phyloP scores from a whole-genome alignment of 2,329 filamentous ascomycete genomes.

The Plenodomus tracheiphilus region DNA sequence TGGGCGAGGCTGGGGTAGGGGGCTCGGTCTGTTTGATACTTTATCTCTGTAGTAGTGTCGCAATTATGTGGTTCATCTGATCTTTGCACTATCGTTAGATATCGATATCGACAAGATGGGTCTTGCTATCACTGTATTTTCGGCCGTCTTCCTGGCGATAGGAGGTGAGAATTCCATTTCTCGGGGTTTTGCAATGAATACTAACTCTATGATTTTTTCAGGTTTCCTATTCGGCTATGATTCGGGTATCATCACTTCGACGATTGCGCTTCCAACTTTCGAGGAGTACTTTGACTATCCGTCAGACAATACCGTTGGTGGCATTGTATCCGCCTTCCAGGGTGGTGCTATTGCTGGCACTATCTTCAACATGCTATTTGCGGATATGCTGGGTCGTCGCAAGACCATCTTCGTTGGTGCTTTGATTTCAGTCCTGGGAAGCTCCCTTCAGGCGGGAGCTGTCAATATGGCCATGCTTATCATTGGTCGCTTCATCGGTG shows the following conservation, averaged over 20 bases:
- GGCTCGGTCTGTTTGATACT: not conserved
- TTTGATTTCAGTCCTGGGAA: slow-evolving; percentile 38
- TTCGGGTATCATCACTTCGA: slow-evolving; percentile 39
- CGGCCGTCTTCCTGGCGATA: slow-evolving; percentile 21
- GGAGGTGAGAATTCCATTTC: too few relatives aligned
- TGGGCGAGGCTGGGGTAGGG: too few relatives aligned
- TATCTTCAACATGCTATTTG: slow-evolving; percentile 26
- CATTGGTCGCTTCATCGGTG: slow-evolving; percentile 55
- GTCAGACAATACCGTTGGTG: slow-evolving; percentile 27
- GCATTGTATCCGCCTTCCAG: slow-evolving; percentile 45
- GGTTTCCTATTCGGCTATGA: slow-evolving; percentile 38
- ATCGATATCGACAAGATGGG: slow-evolving; percentile 13
- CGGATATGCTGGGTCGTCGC: slow-evolving; percentile 4
- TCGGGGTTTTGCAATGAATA: too few relatives aligned
- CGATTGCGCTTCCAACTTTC: slow-evolving; percentile 34
- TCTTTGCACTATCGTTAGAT: slow-evolving; percentile 2
- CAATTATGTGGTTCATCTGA: too few relatives aligned
- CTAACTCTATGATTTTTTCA: not conserved
- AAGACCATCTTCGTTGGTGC: slow-evolving; percentile 42
- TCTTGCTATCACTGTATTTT: slow-evolving; percentile 19
- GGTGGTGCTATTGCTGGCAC: slow-evolving; percentile 36
- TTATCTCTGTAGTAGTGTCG: not conserved
- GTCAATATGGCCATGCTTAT: slow-evolving; percentile 51
- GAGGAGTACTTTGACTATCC: slow-evolving; percentile 34
- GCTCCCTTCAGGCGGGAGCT: slow-evolving; percentile 44